Conservation (phyloP, 2,329 filamentous ascomycete genomes). For the Xylaria arbuscula region DNA sequence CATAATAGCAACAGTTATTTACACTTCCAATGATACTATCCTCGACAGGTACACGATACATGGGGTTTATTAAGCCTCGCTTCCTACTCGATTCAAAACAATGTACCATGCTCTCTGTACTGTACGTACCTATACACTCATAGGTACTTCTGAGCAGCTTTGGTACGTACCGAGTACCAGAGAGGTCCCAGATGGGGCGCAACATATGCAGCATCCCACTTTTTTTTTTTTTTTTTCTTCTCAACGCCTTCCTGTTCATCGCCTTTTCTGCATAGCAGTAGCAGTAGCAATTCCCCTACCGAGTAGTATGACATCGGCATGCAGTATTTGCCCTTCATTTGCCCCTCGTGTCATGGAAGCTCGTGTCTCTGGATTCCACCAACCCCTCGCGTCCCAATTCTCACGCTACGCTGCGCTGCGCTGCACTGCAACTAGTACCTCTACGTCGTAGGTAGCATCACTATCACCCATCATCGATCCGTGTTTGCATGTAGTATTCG, state of each 20-base stretch:
- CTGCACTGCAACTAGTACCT: not conserved
- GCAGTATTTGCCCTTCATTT: conserved; percentile 12
- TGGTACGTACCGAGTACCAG: conserved; percentile 29
- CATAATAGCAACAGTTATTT: not conserved
- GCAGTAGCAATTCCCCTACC: not conserved
- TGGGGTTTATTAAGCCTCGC: conserved; percentile 19
- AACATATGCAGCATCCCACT: conserved; percentile 34
- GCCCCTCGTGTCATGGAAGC: conserved; percentile 14
- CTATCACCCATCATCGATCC: conserved; percentile 1
- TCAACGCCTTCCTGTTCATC: conserved; percentile 31
- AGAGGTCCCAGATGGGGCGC: conserved; percentile 36
- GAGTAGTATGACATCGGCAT: conserved; percentile 15
- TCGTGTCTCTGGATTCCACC: not conserved
- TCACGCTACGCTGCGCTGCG: conserved; percentile 1
- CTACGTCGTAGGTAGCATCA: not conserved
- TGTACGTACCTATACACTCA: not conserved
- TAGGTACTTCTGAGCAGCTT: conserved; percentile 12
- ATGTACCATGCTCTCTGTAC: conserved; percentile 6
- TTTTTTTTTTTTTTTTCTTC: conserved; percentile 32
- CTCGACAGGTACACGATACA: not conserved
- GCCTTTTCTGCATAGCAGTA: conserved; percentile 22
- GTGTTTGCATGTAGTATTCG: conserved; percentile 10
- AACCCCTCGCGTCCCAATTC: conserved; percentile 29
- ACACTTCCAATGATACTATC: not conserved
- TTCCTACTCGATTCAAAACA: conserved; percentile 14